These are phyloP conservation scores for Hylodesmum podocarpum DNA, from an alignment of 306 rosid species.

Conservation along the genomic window DNA sequence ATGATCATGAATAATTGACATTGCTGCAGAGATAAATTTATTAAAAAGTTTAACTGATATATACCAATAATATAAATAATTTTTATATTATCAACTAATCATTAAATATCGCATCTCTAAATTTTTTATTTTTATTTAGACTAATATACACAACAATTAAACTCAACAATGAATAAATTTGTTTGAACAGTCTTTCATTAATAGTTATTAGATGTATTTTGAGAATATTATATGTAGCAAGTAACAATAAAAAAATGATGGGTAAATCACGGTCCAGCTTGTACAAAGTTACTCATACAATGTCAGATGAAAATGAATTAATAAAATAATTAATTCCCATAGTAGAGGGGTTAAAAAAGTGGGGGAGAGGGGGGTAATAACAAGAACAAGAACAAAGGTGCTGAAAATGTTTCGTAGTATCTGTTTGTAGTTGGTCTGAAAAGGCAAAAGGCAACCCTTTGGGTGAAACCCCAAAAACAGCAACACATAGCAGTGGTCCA, in stretches of 20 bases:
- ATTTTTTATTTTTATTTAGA: no score
- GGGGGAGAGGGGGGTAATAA: neutral
- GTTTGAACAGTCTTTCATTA: neutral
- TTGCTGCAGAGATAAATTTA: neutral
- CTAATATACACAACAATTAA: no score
- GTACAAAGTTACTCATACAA: neutral
- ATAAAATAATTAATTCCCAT: neutral
- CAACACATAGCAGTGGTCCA: slow-evolving; percentile 60
- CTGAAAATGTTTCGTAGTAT: slow-evolving; percentile 43
- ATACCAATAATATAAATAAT: no score
- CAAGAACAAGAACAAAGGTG: slow-evolving; percentile 6
- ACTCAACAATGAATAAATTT: no score
- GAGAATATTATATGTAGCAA: neutral
- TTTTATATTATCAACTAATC: no score
- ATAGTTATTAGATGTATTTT: no score
- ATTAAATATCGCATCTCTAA: no score
- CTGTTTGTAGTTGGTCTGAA: slow-evolving; percentile 62
- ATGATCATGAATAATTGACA: neutral
- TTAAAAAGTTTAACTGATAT: no score
- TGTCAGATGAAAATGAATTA: neutral
- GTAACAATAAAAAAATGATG: neutral
- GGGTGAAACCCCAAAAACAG: slow-evolving; percentile 64
- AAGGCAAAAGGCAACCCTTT: slow-evolving; percentile 62
- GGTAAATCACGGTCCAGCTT: neutral
- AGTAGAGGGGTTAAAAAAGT: neutral